phyloP scores from a whole-genome alignment of 352 stramenopile genomes.

The Pythium apleroticum region DNA sequence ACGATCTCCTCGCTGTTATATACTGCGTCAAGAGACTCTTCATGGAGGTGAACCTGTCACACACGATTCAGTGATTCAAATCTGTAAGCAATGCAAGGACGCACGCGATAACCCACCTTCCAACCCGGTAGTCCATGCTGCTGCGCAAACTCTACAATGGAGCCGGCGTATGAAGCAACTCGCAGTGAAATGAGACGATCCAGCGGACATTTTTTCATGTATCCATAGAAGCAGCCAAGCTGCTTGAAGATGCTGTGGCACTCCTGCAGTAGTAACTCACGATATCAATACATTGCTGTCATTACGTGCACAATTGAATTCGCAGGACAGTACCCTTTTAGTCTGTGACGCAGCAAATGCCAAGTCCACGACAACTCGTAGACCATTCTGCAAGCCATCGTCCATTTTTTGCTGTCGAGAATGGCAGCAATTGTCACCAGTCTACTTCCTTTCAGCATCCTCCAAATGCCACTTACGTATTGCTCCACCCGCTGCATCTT shows the following conservation, averaged over 20 bases:
- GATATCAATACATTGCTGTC: background rate
- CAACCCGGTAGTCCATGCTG: constrained; percentile 51
- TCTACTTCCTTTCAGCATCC: background rate
- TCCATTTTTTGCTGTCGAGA: constrained; percentile 70
- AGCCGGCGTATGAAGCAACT: constrained; percentile 45
- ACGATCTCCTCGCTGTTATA: constrained; percentile 58
- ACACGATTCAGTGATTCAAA: background rate
- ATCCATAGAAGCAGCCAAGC: constrained; percentile 71
- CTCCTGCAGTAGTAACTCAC: constrained; percentile 37
- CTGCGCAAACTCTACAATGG: constrained; percentile 33
- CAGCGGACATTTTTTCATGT: constrained; percentile 69
- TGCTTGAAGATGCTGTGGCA: constrained; percentile 82
- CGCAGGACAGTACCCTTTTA: constrained; percentile 45
- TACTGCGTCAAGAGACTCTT: constrained; percentile 47
- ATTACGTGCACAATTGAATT: too few species aligned
- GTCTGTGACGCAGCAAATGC: constrained; percentile 52
- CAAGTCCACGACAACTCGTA: constrained; percentile 72
- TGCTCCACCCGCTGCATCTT: constrained; percentile 77
- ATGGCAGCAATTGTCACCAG: background rate
- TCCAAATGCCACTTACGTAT: constrained; percentile 45
- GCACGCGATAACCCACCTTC: constrained; percentile 47
- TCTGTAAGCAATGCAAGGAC: too few species aligned
- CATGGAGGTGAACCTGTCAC: constrained; percentile 32
- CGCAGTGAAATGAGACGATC: constrained; percentile 62
- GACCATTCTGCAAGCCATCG: constrained; percentile 31